phyloP scores from a whole-genome alignment of 352 stramenopile genomes.

The Pythium sukuiense region DNA sequence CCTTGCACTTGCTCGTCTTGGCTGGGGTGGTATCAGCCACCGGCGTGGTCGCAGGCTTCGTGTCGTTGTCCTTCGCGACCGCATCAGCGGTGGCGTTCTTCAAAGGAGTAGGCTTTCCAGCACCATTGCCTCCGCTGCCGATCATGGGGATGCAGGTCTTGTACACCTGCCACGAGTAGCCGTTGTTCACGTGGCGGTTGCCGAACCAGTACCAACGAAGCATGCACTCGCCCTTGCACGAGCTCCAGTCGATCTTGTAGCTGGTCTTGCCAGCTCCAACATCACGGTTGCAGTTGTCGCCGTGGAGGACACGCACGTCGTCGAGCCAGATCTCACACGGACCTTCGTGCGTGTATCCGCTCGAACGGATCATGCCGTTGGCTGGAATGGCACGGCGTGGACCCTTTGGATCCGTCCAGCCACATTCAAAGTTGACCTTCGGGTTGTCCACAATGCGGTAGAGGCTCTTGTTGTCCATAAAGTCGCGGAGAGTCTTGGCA shows the following conservation, averaged over 20 bases:
- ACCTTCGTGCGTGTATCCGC: slow-evolving; percentile 37
- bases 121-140: not conserved
- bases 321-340: slow-evolving; percentile 29
- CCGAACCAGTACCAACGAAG: slow-evolving; percentile 33
- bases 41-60: not conserved
- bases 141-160: slow-evolving; percentile 24
- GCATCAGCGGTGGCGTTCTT: not conserved
- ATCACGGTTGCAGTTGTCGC: slow-evolving; percentile 29
- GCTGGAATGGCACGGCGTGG: slow-evolving; percentile 16
- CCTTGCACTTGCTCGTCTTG: not conserved
- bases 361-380: slow-evolving; percentile 20
- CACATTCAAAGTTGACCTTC: slow-evolving; percentile 20
- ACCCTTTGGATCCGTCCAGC: slow-evolving; percentile 27
- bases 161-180: slow-evolving; percentile 62
- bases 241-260: slow-evolving; percentile 25
- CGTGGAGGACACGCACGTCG: slow-evolving; percentile 21
- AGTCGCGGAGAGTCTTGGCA: slow-evolving; percentile 42
- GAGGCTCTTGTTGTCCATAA: slow-evolving; percentile 49
- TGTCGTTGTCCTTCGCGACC: not conserved
- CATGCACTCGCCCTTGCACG: slow-evolving; percentile 29
- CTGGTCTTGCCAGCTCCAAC: slow-evolving; percentile 31
- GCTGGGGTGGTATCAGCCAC: not conserved
- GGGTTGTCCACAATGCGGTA: slow-evolving; percentile 3
- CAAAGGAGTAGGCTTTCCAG: not conserved
- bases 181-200: slow-evolving; percentile 31